These are phyloP conservation scores for Pinus albicaulis DNA, from an alignment of 75 land plant species.

Conservation along the genomic window DNA sequence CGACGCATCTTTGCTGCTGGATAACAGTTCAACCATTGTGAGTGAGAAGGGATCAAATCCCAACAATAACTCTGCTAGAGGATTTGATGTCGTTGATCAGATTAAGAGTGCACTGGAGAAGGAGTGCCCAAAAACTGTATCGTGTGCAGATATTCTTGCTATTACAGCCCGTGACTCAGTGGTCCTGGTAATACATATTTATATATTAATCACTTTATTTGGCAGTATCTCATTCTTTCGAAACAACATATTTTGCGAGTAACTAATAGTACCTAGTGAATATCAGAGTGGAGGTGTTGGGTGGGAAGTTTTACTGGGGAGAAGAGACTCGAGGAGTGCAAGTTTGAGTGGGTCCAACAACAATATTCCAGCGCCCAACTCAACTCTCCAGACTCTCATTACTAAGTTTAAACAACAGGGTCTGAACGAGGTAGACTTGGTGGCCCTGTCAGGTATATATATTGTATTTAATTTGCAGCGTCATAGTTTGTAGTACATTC, in stretches of 20 bases:
- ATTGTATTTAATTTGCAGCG: too few species aligned
- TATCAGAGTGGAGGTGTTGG: constrained; percentile 54
- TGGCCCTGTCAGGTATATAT: constrained; percentile 64
- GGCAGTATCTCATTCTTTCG: background rate
- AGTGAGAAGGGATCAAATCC: constrained; percentile 11
- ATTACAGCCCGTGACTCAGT: constrained; percentile 18
- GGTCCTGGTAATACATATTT: background rate
- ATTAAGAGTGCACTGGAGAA: constrained; percentile 12
- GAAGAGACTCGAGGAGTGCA: constrained; percentile 62
- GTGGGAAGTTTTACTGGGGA: constrained; percentile 74
- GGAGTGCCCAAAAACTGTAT: constrained; percentile 14
- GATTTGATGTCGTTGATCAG: constrained; percentile 10
- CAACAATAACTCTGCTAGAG: constrained; percentile 7
- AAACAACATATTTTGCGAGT: background rate
- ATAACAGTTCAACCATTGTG: constrained; percentile 1
- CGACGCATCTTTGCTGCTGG: constrained; percentile 11
- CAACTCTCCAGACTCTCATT: constrained; percentile 58
- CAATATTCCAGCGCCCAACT: constrained; percentile 68
- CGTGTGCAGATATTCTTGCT: constrained; percentile 21
- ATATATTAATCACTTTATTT: background rate
- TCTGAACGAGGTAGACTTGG: constrained; percentile 62
- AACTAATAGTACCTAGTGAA: background rate
- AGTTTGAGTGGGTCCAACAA: constrained; percentile 50
- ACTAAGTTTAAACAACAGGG: constrained; percentile 61
- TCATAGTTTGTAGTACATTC: too few species aligned